These are phyloP conservation scores for Saccharata proteae DNA, from an alignment of 2,329 filamentous ascomycete species.

Conservation along the genomic window DNA sequence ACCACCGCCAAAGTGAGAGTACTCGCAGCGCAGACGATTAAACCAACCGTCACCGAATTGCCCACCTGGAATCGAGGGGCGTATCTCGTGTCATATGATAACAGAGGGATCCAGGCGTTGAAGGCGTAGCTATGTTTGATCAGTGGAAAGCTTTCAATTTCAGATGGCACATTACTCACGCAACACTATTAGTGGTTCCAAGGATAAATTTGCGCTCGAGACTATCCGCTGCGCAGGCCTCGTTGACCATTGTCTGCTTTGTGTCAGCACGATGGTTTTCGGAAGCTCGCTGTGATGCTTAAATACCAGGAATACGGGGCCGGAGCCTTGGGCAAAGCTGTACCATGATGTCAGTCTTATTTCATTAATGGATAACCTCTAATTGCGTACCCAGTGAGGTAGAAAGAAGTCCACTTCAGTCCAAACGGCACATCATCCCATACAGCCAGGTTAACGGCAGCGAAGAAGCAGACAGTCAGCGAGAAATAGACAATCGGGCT, in stretches of 20 bases:
- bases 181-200: conserved; percentile 3
- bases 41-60: conserved; percentile 3
- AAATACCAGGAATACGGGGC: conserved; percentile 2
- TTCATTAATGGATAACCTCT: not conserved
- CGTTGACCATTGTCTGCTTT: conserved; percentile 4
- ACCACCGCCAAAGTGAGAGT: conserved; percentile 1
- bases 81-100: conserved; percentile 6
- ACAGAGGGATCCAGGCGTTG: conserved; percentile 6
- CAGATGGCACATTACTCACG: not conserved
- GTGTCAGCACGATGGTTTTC: no score
- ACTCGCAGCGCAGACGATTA: conserved; percentile 1
- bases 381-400: conserved; percentile 1
- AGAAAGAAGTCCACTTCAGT: conserved; percentile 4
- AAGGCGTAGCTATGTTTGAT: not conserved
- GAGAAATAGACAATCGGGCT: conserved; percentile 5
- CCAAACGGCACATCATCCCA: conserved; percentile 4
- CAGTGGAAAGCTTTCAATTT: not conserved
- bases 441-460: conserved; percentile 1
- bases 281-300: no score
- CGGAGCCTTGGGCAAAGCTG: conserved; percentile 3
- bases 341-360: not conserved
- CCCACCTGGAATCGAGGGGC: conserved; percentile 3
- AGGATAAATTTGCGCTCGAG: conserved; percentile 6
- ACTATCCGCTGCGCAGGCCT: conserved; percentile 2
- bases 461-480: conserved; percentile 4